phyloP scores from a whole-genome alignment of 495 filamentous ascomycete genomes.

The Aspergillus incahuasiensis region DNA sequence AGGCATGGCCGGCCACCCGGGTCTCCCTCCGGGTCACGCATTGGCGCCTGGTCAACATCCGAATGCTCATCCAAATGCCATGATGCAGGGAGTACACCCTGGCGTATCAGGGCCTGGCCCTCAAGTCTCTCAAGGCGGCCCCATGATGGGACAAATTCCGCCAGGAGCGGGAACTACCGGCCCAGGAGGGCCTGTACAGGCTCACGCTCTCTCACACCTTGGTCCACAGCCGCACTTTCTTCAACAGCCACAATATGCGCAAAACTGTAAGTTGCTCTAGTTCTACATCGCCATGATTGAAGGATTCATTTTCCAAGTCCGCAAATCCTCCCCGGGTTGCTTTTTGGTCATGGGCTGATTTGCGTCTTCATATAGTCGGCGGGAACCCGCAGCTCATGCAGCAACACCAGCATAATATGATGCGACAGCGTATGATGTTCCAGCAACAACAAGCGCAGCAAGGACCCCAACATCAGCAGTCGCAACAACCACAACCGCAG shows the following conservation, averaged over 20 bases:
- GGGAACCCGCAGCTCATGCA: constrained; percentile 51
- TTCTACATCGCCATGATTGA: neutral
- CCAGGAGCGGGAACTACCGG: constrained; percentile 54
- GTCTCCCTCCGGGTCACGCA: constrained; percentile 71
- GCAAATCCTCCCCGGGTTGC: neutral
- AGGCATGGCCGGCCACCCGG: constrained; percentile 68
- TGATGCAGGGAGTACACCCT: constrained; percentile 77
- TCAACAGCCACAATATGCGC: constrained; percentile 50
- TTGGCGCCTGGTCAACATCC: constrained; percentile 70
- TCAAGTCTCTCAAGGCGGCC: constrained; percentile 73
- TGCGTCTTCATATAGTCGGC: constrained; percentile 26
- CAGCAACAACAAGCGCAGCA: constrained; percentile 17
- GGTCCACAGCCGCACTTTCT: constrained; percentile 65
- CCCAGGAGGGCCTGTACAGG: constrained; percentile 55
- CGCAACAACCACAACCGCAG: constrained; percentile 48
- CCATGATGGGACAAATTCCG: constrained; percentile 79
- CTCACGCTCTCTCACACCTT: constrained; percentile 76
- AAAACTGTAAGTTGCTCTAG: constrained; percentile 33
- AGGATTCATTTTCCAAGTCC: neutral
- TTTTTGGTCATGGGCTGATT: neutral
- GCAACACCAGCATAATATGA: constrained; percentile 35
- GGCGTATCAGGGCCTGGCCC: constrained; percentile 77
- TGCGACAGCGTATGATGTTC: constrained; percentile 20
- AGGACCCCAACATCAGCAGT: constrained; percentile 38
- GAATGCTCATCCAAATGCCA: constrained; percentile 51